Evolutionary conservation across 768 basidiomycete species (phyloP), one percentile per base, ranked within the genome.

Genomic region (Gautieria morchelliformis): DNA sequence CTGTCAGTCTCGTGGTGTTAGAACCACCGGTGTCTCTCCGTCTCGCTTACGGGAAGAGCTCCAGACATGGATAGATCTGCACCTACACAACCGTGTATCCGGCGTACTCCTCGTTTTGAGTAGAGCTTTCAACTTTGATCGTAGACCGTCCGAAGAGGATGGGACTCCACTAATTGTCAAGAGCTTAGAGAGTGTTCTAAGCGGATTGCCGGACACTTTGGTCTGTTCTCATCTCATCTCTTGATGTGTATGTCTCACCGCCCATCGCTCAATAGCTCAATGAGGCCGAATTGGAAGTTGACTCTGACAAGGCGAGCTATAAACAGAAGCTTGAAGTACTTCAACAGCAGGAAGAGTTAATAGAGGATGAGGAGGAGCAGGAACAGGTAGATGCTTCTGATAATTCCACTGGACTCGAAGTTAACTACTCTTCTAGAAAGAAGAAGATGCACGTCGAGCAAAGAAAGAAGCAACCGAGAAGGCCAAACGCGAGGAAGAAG

Each of bases 281-380:
- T 69, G 96, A 98, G 75, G 92, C 96, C 9, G 96, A 98, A 68
- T 80, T 98, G 51, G 90, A 94, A 70, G 95, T 98, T 22, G 90
- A 93, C 63, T 89, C 87, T 22, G 94, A 95, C 41, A 86, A 86
- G 52, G 92, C 93, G 20, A 91, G 85, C 65, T 97, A 96, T 80
- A 95, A 96, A 76, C 91, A 98, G 76, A 96, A 95, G 72, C 81
- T 99, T 56, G 96, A 98, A 61, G 95, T 99, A 24, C 74, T 99
- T 67, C 92, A 96, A 64, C 91, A 99, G 65, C 96, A 99, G 70
- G 91, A 99, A 68, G 96, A 99, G 69, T 90, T 99, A 60, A 99
- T 99, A 67, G 94, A 99, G 67, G 96, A 99, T 69, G 96, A 99
- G 72, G 84, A 93, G 62, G 96, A 97, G 68, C 96, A 99, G 70